Percentiles rank a stretch among this genome's conserved stretches.
Evolutionary conservation across 768 basidiomycete genomes (phyloP).

Genomic region (Suillus occidentalis): DNA sequence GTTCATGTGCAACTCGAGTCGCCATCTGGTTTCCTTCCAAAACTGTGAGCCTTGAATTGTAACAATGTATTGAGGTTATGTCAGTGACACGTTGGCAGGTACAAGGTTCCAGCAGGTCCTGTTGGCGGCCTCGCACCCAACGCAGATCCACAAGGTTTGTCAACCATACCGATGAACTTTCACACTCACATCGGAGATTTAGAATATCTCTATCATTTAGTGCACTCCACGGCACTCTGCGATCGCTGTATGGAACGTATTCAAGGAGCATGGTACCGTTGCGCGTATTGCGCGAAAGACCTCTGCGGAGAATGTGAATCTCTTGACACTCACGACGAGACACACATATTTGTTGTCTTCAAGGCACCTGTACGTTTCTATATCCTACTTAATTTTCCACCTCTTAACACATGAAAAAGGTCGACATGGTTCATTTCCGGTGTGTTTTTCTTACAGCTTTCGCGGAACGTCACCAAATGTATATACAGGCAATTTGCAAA

Average conservation of each 20-base stretch:
- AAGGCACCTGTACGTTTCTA: constrained; percentile 65
- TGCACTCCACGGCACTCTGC: constrained; percentile 72
- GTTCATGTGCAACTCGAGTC: constrained; percentile 63
- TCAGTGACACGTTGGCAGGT: constrained; percentile 44
- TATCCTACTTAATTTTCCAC: background rate
- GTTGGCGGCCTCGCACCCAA: constrained; percentile 36
- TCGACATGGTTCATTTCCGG: constrained; percentile 77
- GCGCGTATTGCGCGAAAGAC: constrained; percentile 85
- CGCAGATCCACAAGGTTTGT: constrained; percentile 57
- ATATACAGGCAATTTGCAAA: constrained; percentile 49
- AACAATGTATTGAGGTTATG: constrained; percentile 7
- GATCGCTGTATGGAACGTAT: constrained; percentile 85
- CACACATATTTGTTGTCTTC: constrained; percentile 85
- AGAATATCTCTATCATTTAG: constrained; percentile 65
- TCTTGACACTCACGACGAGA: constrained; percentile 78
- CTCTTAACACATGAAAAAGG: constrained; percentile 36
- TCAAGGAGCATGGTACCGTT: constrained; percentile 87
- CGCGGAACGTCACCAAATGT: background rate
- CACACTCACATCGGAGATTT: background rate
- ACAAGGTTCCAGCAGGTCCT: constrained; percentile 63
- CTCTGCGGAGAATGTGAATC: constrained; percentile 83
- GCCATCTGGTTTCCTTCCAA: constrained; percentile 62
- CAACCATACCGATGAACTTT: background rate
- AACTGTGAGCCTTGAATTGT: constrained; percentile 46
- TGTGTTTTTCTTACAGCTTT: constrained; percentile 32